Conservation (phyloP, 23 red algal species). For the Gracilaria domingensis region DNA sequence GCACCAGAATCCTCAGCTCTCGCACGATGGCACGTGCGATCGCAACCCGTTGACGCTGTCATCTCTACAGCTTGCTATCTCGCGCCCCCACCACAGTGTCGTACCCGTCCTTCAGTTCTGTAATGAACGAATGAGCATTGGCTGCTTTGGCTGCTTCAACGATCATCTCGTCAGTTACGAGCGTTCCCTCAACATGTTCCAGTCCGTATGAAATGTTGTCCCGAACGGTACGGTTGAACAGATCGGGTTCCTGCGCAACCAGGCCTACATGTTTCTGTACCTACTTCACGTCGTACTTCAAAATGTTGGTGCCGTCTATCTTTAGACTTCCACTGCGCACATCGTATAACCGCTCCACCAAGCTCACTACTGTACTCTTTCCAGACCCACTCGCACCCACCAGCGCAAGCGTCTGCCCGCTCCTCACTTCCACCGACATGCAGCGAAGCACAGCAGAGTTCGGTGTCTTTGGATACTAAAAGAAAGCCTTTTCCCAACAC, state of each 20-base stretch:
- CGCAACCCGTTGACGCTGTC: slow-evolving; percentile 93
- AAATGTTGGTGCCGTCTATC: slow-evolving; percentile 74
- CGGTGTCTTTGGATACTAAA: slow-evolving; percentile 87
- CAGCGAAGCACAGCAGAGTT: slow-evolving; percentile 87
- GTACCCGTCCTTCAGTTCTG: slow-evolving; percentile 88
- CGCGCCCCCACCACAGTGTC: slow-evolving; percentile 87
- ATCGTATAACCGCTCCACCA: slow-evolving; percentile 98
- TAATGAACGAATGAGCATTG: slow-evolving; percentile 91
- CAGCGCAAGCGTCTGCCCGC: slow-evolving; percentile 90
- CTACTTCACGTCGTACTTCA: slow-evolving; percentile 64
- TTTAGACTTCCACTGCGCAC: slow-evolving; percentile 55
- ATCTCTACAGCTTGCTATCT: slow-evolving; percentile 78
- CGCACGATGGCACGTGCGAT: slow-evolving; percentile 93
- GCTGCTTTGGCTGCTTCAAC: slow-evolving; percentile 67
- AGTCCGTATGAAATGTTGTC: slow-evolving; percentile 95
- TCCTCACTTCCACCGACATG: slow-evolving; percentile 67
- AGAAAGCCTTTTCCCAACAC: slow-evolving; percentile 68
- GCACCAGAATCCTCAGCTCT: slow-evolving; percentile 80
- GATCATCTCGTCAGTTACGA: slow-evolving; percentile 76
- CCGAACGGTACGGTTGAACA: slow-evolving; percentile 80
- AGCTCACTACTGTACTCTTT: slow-evolving; percentile 85
- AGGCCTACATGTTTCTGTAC: slow-evolving; percentile 79
- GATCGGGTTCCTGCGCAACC: slow-evolving; percentile 90
- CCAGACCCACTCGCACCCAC: slow-evolving; percentile 95
- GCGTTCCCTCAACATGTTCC: slow-evolving; percentile 58